A percentile compares a stretch with the other conserved stretches of the same genome.
Conservation (phyloP, 306 rosid genomes). For the Medicago ruthenica region DNA sequence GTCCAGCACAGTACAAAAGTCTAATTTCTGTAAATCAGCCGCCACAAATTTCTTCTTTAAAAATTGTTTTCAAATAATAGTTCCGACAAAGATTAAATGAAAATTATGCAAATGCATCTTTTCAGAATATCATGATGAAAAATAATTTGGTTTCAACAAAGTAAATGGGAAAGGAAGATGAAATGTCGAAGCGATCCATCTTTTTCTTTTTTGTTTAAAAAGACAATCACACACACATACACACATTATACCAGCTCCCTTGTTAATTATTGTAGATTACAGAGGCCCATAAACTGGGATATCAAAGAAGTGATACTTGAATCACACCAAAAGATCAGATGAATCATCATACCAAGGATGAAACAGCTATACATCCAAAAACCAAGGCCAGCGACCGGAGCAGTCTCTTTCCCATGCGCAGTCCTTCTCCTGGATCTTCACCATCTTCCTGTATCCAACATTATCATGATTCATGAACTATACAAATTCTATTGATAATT, state of each 20-base stretch:
- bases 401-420: conserved; percentile 94
- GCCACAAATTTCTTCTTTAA: not conserved
- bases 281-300: conserved; percentile 19
- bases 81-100: conserved; percentile 18
- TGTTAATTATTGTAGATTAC: conserved; percentile 15
- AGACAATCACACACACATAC: not conserved
- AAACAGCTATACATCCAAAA: conserved; percentile 86
- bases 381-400: conserved; percentile 85
- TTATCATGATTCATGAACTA: conserved; percentile 47
- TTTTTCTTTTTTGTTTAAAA: conserved; percentile 13
- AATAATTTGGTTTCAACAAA: conserved; percentile 23
- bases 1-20: conserved; percentile 25
- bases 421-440: conserved; percentile 83
- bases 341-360: conserved; percentile 75
- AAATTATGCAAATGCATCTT: conserved; percentile 23
- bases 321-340: conserved; percentile 43
- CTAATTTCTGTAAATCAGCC: conserved; percentile 16
- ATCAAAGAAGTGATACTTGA: conserved; percentile 21
- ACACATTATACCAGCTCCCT: conserved; percentile 20
- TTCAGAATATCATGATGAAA: conserved; percentile 14
- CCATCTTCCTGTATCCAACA: conserved; percentile 84
- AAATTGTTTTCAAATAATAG: conserved; percentile 33
- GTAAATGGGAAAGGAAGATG: conserved; percentile 18
- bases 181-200: conserved; percentile 12
- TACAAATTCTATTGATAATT: conserved; percentile 24